Conservation (phyloP, 345 rosid genomes). For the Eucalyptus dawsonii region DNA sequence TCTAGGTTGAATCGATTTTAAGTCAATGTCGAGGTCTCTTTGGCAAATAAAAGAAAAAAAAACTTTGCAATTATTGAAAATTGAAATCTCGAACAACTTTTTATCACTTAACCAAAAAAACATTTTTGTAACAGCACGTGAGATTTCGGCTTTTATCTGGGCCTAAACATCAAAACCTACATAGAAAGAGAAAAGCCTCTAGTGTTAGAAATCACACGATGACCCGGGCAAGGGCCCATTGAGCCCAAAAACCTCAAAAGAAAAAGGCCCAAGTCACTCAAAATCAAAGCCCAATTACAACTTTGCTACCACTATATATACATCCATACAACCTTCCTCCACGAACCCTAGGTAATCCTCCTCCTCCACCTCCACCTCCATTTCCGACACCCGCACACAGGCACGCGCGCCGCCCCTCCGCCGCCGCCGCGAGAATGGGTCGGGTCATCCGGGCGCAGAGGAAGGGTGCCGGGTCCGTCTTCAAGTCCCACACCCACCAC, state of each 20-base stretch:
- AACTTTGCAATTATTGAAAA: not conserved
- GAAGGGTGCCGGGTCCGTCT: slow-evolving; percentile 47
- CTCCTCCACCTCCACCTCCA: not conserved
- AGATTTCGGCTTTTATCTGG: not conserved
- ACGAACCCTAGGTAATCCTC: not conserved
- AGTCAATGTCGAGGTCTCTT: rapidly evolving
- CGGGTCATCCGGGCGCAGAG: slow-evolving; percentile 39
- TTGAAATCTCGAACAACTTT: not conserved
- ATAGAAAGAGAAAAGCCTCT: not conserved
- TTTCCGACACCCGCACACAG: not conserved
- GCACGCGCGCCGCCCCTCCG: not conserved
- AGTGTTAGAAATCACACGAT: not conserved
- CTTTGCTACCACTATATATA: not conserved
- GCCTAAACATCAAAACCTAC: not conserved
- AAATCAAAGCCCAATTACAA: not conserved
- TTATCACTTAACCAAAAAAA: not conserved
- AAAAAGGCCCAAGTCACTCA: not conserved
- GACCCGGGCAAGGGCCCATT: not conserved
- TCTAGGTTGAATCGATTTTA: rapidly evolving
- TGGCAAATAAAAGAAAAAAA: not conserved
- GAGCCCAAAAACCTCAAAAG: not conserved
- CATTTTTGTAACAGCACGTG: not conserved
- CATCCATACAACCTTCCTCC: not conserved
- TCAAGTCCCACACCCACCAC: slow-evolving; percentile 46
- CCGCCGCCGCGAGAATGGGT: slow-evolving; percentile 11